These are phyloP conservation scores for Takashimella koratensis DNA, from an alignment of 1,284 basidiomycete species.

Conservation along the genomic window DNA sequence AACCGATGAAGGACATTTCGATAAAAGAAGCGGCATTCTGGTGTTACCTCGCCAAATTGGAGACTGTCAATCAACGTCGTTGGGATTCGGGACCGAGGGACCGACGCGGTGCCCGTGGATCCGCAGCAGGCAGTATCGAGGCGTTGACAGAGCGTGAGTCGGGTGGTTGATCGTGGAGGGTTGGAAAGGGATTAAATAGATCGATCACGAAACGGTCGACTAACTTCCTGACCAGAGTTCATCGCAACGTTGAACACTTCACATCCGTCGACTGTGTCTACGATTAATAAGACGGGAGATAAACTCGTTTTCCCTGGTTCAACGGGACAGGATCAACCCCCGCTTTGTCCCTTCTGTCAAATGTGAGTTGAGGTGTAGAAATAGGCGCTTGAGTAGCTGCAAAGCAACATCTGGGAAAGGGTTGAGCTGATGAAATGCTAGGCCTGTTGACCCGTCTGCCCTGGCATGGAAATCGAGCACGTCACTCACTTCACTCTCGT, in stretches of 20 bases:
- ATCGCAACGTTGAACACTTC: constrained; percentile 73
- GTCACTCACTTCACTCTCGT: constrained; percentile 64
- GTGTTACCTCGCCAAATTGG: constrained; percentile 26
- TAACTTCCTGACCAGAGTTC: constrained; percentile 58
- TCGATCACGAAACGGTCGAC: background rate
- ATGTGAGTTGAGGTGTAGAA: constrained; percentile 53
- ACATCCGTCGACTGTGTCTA: constrained; percentile 84
- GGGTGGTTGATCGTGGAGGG: background rate
- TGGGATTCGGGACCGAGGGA: constrained; percentile 53
- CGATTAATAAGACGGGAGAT: constrained; percentile 75
- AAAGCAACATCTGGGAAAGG: background rate
- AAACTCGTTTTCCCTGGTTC: constrained; percentile 70
- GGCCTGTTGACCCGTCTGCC: constrained; percentile 65
- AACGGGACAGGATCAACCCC: constrained; percentile 45
- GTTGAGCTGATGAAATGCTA: constrained; percentile 34
- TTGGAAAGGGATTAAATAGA: background rate
- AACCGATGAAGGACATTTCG: constrained; percentile 67
- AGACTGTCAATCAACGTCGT: constrained; percentile 72
- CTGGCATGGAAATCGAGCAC: constrained; percentile 70
- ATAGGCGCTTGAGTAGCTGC: background rate
- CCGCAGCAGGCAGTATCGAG: constrained; percentile 56
- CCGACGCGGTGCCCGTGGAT: constrained; percentile 50
- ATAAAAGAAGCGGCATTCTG: constrained; percentile 65
- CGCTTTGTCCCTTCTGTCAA: constrained; percentile 64
- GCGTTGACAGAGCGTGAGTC: constrained; percentile 68